Evolutionary conservation across 352 stramenopile genomes (phyloP).

Genomic region (Phytophthora gonapodyides): DNA sequence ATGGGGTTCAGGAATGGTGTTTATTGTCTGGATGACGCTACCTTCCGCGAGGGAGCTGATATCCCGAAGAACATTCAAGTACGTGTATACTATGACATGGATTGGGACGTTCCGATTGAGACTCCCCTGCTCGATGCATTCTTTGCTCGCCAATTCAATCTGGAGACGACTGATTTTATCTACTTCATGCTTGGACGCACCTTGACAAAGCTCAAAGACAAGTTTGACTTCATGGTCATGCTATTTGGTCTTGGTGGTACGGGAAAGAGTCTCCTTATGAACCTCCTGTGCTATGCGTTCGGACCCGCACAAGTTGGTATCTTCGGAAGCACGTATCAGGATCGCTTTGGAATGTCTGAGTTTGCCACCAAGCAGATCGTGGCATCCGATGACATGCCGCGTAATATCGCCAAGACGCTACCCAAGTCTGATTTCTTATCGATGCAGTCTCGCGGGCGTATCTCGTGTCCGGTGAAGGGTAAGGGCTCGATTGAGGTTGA

Average conservation of each 20-base stretch:
- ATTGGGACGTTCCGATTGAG: background rate
- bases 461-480: slow-evolving; percentile 2
- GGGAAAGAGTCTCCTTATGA: background rate
- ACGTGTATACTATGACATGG: background rate
- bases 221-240: slow-evolving; percentile 10
- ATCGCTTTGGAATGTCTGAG: background rate
- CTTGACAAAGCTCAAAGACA: background rate
- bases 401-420: slow-evolving; percentile 1
- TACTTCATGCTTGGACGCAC: slow-evolving; percentile 4
- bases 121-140: background rate
- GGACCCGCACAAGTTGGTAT: background rate
- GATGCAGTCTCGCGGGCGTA: background rate
- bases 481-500: slow-evolving; percentile 1
- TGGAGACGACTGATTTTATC: background rate
- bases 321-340: background rate
- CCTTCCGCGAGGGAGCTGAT: background rate
- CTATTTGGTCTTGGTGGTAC: background rate
- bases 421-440: slow-evolving; percentile 4
- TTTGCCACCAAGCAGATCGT: slow-evolving; percentile 2
- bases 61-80: background rate
- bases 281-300: background rate
- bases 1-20: slow-evolving; percentile 1
- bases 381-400: background rate
- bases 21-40: background rate
- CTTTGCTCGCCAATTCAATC: background rate